A percentile compares a stretch with the other conserved stretches of the same genome.
These are phyloP conservation scores for Cystobasidium tubakii DNA, from an alignment of 768 basidiomycete species.

Conservation along the genomic window DNA sequence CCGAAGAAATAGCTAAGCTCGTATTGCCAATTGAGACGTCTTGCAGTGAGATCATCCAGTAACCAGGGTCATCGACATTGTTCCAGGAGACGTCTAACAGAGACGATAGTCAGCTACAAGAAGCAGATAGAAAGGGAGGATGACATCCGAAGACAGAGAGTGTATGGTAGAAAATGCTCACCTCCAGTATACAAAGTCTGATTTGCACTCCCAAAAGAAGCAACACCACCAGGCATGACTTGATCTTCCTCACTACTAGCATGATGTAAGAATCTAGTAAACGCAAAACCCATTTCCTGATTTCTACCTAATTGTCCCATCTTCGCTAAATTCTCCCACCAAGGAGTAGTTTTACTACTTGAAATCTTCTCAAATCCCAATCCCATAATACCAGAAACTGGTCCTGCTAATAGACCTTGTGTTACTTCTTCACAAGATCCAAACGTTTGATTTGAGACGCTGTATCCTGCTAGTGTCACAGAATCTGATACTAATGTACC, in stretches of 20 bases:
- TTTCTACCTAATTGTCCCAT: neutral
- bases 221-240: conserved; percentile 32
- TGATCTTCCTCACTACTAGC: neutral
- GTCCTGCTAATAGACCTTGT: conserved; percentile 58
- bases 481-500: conserved; percentile 68
- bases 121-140: too few species aligned
- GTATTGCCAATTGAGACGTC: conserved; percentile 62
- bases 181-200: conserved; percentile 15
- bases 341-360: conserved; percentile 63
- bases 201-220: conserved; percentile 17
- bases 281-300: conserved; percentile 32
- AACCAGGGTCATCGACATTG: conserved; percentile 65
- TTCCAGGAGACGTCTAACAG: conserved; percentile 53
- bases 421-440: conserved; percentile 60
- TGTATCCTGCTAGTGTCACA: conserved; percentile 82
- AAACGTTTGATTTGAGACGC: conserved; percentile 53
- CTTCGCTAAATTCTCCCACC: conserved; percentile 73
- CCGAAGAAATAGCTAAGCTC: conserved; percentile 54
- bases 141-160: too few species aligned
- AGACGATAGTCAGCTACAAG: too few species aligned
- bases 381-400: conserved; percentile 78
- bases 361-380: conserved; percentile 73
- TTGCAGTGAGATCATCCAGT: conserved; percentile 72
- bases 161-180: too few species aligned
- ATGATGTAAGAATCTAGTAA: conserved; percentile 32